Evolutionary conservation across 331 rosid species (phyloP), one percentile per base, ranked within the genome.

Genomic region (Ulmus americana): DNA sequence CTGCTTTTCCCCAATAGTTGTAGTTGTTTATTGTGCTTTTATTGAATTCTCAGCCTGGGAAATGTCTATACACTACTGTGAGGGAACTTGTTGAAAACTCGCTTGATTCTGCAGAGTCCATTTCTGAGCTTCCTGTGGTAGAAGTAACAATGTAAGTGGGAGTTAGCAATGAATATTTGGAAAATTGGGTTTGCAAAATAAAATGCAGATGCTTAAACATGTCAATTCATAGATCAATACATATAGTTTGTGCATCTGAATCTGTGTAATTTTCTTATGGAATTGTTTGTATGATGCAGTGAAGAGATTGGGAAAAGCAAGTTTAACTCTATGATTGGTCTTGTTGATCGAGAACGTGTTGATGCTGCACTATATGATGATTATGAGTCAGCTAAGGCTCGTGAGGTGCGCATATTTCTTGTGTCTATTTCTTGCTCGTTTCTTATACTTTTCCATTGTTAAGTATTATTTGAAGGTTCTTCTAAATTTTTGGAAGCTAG

Each of bases 241-340:
- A 20, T 67, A 7, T 39, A 18, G 38, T 2, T 39, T 14, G 45
- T 40, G 8, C 15, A 60, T 51, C 12, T 76, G 80, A n/a, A 45
- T 74, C 15, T 55, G 38, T 67, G 28, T 59, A 8, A 60, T 39
- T 20, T 58, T 60, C 6, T 45, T 72, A 54, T 10, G n/a, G 28
- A 41, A 18, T 22, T 45, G 52, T 10, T 52, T 67, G 70, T 55
- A 22, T 65, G 47, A 57, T 80, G 74, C 76, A 91, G 97, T 40
- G 97, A 91, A 81, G 96, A 91, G 84, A 91, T 91, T 63, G 75
- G 80, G 69, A 91, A 76, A 82, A 86, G 84, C 81, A 86, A 86
- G 77, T 91, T 88, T 57, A 91, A 91, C 76, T 84, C 96, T 69
- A 85, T 88, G 97, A 91, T 91, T 72, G 97, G 96, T 70, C 94